Base-by-base conservation (phyloP, 768 basidiomycete species). In the Mycena albidolilacea region DNA sequence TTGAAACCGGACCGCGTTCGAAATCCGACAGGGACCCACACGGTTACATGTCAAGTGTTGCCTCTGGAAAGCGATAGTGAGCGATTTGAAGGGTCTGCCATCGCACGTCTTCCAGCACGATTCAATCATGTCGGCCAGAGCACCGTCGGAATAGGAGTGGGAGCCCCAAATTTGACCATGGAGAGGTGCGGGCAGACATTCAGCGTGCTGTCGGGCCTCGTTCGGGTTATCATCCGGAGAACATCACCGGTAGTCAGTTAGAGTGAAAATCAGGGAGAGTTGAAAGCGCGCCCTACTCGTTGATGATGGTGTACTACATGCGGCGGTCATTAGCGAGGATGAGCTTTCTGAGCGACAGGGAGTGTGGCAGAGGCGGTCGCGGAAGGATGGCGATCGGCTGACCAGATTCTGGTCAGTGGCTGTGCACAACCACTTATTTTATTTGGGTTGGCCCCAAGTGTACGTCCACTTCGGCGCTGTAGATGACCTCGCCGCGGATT, bases 101-200 rank as follows among this genome's bases (percentile, higher is more conserved):
- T 57, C 71, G 50, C 62, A 55, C 41, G 70, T 66, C 19, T 52
- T 70, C 78, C 79, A 80, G 15, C 79, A 67, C 21, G 79, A 81
- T 65, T 78, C 72, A 11, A 82, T 64, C 81, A 82, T 82, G 69
- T 79, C 77, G 1, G 80, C 78, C 7, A 82, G 71, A 1, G 77
- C 70, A 1, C 80, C 81, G 62, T 80, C 81, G 7, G 77, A 68
- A 1, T 78, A 75, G 0, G 68, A 62, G 1, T 80, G 74, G 41
- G 78, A 80, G 35, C 79, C 77, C 78, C 76, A 79, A 12, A 81
- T 46, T 74, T 76, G 23, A 82, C 67, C 44, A 71, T 64, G 37
- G 67, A 70, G 7, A 82, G 75, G 6, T 71, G 75, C 8, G 80
- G 75, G 37, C 75, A 76, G 77, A 72, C 77, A 76, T n/a, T 64